These are phyloP conservation scores for Diaporthe citri DNA, from an alignment of 2,329 filamentous ascomycete species.

Conservation along the genomic window DNA sequence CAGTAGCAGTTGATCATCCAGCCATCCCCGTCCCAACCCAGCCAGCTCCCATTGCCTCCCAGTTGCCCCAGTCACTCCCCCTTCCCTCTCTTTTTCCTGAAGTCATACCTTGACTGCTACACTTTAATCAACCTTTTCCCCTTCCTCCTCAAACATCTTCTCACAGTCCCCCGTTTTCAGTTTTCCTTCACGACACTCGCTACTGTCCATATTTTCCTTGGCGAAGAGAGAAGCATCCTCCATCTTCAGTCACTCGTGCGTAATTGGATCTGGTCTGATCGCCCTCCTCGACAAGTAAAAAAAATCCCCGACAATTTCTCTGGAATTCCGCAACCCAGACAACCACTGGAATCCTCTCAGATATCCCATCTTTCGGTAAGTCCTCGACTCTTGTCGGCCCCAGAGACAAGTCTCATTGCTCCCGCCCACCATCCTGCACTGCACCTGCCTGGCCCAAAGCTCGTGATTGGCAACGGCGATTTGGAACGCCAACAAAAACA, in stretches of 20 bases:
- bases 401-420: constrained; percentile 25
- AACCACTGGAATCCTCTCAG: constrained; percentile 37
- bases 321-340: constrained; percentile 36
- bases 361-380: constrained; percentile 37
- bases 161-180: constrained; percentile 29
- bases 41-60: constrained; percentile 22
- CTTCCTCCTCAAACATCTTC: constrained; percentile 32
- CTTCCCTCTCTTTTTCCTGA: constrained; percentile 29
- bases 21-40: constrained; percentile 35
- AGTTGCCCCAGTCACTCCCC: constrained; percentile 31
- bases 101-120: constrained; percentile 27
- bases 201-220: constrained; percentile 38
- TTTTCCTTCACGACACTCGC: constrained; percentile 41
- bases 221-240: constrained; percentile 38
- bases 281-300: constrained; percentile 25
- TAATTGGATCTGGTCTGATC: constrained; percentile 34
- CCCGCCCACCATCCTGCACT: background rate
- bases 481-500: constrained; percentile 18
- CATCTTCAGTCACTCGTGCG: constrained; percentile 28
- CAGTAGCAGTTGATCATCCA: constrained; percentile 23
- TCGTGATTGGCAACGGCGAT: constrained; percentile 26
- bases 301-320: constrained; percentile 26
- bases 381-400: constrained; percentile 2
- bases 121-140: constrained; percentile 32
- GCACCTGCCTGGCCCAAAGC: constrained; percentile 29